Base-by-base conservation (phyloP, 768 basidiomycete genomes). In the Peribolospora baueri region DNA sequence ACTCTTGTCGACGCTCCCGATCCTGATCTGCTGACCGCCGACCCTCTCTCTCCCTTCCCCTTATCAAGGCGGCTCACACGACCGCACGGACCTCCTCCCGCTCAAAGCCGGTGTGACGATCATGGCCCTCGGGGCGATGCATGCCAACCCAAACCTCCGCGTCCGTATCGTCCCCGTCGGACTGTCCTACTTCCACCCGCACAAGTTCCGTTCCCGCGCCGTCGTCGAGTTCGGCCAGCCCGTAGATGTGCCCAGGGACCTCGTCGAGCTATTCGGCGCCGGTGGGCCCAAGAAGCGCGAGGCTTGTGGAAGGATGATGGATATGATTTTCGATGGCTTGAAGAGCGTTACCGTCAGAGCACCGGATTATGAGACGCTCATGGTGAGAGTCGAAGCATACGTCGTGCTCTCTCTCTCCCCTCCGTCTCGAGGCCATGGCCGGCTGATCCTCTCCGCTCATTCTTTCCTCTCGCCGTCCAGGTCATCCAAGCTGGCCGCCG, bases 101-200 rank as follows among this genome's bases (percentile, higher is more conserved):
- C 74, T 98, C 46, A 98, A 98, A 69, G 93, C 93, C 39, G 93
- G 93, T 4, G 90, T 97, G 42, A 83, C 88, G 2, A 76, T 97
- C 62, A 97, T 98, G 90, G 90, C 93, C 36, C 74, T 98, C 7
- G 93, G 93, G 37, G 90, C 93, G 4, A 91, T 97, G 86, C 84
- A 84, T 7, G 82, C 82, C 58, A 77, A 95, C 65, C 80, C 87
- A 5, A 76, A 71, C 56, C 72, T 90, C 42, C 76, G 79, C 59
- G 87, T 98, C 65, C 84, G 85, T 67, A 85, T 98, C 58, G 88
- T 78, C 8, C 77, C 77, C 38, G 76, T 77, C 57, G 77, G 77
- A 8, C 61, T 75, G 57, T 65, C 73, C 61, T 90, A 65, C 78
- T 88, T 65, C 79, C 87, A 66, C 76, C 82, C 63, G 63, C 69